These are phyloP conservation scores for Alternaria hordeiaustralica DNA, from an alignment of 2,329 filamentous ascomycete genomes.

Conservation along the genomic window DNA sequence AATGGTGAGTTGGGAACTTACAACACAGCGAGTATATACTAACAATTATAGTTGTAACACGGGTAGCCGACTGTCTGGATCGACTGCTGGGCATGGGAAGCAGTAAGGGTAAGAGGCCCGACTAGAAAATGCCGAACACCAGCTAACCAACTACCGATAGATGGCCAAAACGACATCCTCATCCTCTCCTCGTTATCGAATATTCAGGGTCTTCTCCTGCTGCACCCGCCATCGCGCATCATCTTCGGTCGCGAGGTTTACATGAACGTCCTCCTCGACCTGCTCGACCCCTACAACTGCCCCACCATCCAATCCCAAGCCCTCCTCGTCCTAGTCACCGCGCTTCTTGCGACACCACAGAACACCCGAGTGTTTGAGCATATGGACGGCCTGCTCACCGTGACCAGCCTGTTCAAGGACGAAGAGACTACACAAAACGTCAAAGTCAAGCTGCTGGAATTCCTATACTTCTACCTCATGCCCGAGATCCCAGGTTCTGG, in stretches of 20 bases:
- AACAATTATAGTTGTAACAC: slow-evolving; percentile 69
- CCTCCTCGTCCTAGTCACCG: slow-evolving; percentile 86
- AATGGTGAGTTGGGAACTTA: slow-evolving; percentile 65
- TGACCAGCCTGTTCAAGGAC: slow-evolving; percentile 92
- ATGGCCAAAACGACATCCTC: slow-evolving; percentile 84
- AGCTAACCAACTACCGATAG: slow-evolving; percentile 41
- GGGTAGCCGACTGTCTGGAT: slow-evolving; percentile 85
- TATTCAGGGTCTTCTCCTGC: slow-evolving; percentile 83
- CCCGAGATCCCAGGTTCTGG: slow-evolving; percentile 71
- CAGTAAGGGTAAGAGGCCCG: slow-evolving; percentile 47
- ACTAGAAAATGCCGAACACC: not conserved
- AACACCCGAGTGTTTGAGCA: slow-evolving; percentile 93
- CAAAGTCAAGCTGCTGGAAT: slow-evolving; percentile 95
- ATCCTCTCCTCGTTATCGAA: slow-evolving; percentile 88
- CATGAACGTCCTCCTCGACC: slow-evolving; percentile 96
- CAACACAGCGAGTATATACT: not conserved
- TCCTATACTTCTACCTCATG: slow-evolving; percentile 98
- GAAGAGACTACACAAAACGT: slow-evolving; percentile 84
- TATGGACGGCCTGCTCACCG: slow-evolving; percentile 87
- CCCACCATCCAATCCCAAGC: slow-evolving; percentile 90
- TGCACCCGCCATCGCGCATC: slow-evolving; percentile 87
- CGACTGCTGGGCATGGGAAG: slow-evolving; percentile 80
- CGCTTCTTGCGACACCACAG: slow-evolving; percentile 81
- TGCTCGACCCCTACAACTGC: slow-evolving; percentile 88
- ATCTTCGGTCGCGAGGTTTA: slow-evolving; percentile 88